Evolutionary conservation across 2,329 filamentous ascomycete species (phyloP).

Genomic region (Pezicula radicicola): DNA sequence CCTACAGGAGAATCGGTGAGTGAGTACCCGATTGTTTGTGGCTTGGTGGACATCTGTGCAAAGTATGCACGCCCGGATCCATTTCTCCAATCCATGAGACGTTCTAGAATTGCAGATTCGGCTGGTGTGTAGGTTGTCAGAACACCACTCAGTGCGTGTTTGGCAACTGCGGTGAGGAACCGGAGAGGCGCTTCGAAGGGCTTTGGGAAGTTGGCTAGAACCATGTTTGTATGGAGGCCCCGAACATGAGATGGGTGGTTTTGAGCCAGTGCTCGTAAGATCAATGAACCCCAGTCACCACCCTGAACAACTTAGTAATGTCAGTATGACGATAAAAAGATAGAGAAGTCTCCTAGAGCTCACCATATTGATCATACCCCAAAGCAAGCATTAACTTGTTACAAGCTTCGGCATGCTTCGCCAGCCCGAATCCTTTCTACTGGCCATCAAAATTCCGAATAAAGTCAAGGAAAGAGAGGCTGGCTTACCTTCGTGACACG

Average conservation of each 20-base stretch:
- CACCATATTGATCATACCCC: conserved; percentile 56
- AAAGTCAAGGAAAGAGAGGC: conserved; percentile 17
- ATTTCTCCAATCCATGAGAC: conserved; percentile 3
- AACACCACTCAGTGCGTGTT: neutral
- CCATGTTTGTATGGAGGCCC: conserved; percentile 1
- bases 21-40: conserved; percentile 67
- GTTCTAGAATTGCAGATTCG: conserved; percentile 1
- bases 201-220: neutral
- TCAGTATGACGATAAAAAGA: conserved; percentile 1
- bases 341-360: neutral
- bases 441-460: conserved; percentile 9
- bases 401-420: conserved; percentile 59
- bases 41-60: conserved; percentile 49
- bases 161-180: neutral
- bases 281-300: conserved; percentile 63
- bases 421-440: conserved; percentile 54
- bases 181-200: neutral
- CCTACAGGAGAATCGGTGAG: conserved; percentile 68
- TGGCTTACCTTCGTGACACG: conserved; percentile 19
- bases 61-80: conserved; percentile 8
- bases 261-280: conserved; percentile 30
- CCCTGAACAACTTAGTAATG: conserved; percentile 48
- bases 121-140: neutral
- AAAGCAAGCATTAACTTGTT: conserved; percentile 69
- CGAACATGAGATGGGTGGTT: neutral